Conservation (phyloP, 1,139 yeast species). For the Geotrichum klebahnii region DNA sequence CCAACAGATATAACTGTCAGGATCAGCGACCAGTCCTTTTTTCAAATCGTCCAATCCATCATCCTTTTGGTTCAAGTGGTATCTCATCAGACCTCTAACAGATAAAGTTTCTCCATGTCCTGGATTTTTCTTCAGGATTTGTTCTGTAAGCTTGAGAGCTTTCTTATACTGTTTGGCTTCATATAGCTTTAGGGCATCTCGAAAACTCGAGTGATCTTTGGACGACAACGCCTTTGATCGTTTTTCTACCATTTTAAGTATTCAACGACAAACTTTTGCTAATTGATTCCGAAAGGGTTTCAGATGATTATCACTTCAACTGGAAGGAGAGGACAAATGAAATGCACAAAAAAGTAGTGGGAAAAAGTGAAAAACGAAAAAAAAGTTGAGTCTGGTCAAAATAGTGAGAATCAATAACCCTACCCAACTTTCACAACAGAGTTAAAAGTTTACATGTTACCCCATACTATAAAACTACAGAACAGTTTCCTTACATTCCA, state of each 20-base stretch:
- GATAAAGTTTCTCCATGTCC: conserved; percentile 79
- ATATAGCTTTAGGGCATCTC: conserved; percentile 76
- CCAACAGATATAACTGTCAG: conserved; percentile 61
- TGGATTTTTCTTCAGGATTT: conserved; percentile 69
- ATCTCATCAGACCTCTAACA: conserved; percentile 71
- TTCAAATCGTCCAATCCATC: conserved; percentile 64
- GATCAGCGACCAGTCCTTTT: conserved; percentile 57
- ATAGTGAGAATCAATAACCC: neutral
- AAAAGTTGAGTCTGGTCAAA: neutral
- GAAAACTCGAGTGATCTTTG: conserved; percentile 67
- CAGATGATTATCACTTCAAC: neutral
- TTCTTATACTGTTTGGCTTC: conserved; percentile 86
- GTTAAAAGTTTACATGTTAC: neutral
- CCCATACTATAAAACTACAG: neutral
- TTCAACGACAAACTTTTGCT: no score
- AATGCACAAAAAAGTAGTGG: conserved; percentile 2
- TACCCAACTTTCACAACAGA: neutral
- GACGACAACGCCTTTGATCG: conserved; percentile 31
- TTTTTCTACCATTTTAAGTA: conserved; percentile 23
- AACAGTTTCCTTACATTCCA: conserved; percentile 42
- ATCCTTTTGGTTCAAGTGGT: conserved; percentile 48
- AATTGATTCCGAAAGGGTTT: neutral
- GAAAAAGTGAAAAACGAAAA: neutral
- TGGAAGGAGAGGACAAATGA: conserved; percentile 1
- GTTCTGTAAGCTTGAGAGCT: conserved; percentile 71